A percentile compares a stretch with the other conserved stretches of the same genome.
These are phyloP conservation scores for Zygnema circumcarinatum DNA, from an alignment of 139 green algal genomes.

Conservation along the genomic window DNA sequence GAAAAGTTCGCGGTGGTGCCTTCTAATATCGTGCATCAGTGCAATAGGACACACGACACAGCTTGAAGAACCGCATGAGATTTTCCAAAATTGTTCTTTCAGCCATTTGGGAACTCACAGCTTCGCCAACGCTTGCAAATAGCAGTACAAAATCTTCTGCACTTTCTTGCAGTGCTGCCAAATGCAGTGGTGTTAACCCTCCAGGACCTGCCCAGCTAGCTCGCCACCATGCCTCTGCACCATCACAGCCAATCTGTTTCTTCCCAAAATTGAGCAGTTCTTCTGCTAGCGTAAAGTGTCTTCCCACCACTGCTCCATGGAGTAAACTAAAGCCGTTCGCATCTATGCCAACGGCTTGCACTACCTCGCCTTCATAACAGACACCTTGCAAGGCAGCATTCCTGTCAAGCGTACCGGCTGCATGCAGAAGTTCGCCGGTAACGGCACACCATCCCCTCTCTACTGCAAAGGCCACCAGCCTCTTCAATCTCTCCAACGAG, in stretches of 20 bases:
- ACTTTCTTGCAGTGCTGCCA: neutral
- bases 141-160: neutral
- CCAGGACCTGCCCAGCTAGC: neutral
- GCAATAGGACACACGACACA: no score
- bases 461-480: neutral
- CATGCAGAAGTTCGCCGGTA: neutral
- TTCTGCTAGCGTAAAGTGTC: conserved; percentile 11
- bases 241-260: neutral
- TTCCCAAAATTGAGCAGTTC: neutral
- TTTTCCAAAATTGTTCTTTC: no score
- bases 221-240: neutral
- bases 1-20: no score
- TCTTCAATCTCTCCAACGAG: neutral
- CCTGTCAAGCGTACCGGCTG: neutral
- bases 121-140: neutral
- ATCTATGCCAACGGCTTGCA: neutral
- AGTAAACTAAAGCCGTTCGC: conserved; percentile 1
- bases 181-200: neutral
- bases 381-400: neutral
- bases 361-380: neutral
- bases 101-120: no score
- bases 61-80: no score
- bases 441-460: neutral
- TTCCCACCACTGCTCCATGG: neutral
- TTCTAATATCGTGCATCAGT: no score